A percentile compares a stretch with the other conserved stretches of the same genome.
These are phyloP conservation scores for Penicillium psychrosexuale DNA, from an alignment of 2,329 filamentous ascomycete genomes.

Conservation along the genomic window DNA sequence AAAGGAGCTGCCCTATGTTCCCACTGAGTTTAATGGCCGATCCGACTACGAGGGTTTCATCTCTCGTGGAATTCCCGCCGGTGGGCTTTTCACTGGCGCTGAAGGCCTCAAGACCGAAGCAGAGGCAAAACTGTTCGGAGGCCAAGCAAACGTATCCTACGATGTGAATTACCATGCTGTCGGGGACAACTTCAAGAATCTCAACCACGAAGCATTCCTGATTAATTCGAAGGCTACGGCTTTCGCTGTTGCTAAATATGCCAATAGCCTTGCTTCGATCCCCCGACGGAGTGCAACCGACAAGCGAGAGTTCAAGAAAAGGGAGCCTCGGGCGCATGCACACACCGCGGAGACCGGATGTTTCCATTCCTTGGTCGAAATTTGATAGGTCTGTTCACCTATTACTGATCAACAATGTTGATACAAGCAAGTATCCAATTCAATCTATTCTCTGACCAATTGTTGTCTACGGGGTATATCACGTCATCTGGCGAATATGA, in stretches of 20 bases:
- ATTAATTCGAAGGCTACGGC: conserved; percentile 28
- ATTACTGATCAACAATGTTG: neutral
- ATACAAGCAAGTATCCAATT: neutral
- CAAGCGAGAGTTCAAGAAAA: neutral
- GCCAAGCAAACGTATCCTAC: conserved; percentile 58
- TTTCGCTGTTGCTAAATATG: conserved; percentile 29
- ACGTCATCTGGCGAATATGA: neutral
- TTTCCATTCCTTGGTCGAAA: conserved; percentile 21
- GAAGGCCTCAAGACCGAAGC: conserved; percentile 70
- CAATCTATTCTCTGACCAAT: neutral
- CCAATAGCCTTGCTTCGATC: conserved; percentile 22
- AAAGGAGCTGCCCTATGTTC: conserved; percentile 63
- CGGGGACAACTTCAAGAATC: conserved; percentile 53
- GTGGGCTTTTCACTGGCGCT: conserved; percentile 74
- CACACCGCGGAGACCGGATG: conserved; percentile 23
- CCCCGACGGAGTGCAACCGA: conserved; percentile 11
- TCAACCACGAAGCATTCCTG: conserved; percentile 41
- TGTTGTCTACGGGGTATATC: neutral
- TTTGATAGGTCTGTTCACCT: neutral
- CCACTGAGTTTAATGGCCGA: conserved; percentile 73
- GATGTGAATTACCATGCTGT: conserved; percentile 57
- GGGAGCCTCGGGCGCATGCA: conserved; percentile 9
- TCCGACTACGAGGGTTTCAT: conserved; percentile 80
- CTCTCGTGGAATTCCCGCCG: conserved; percentile 66
- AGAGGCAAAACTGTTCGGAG: conserved; percentile 67